Percentiles rank a stretch among this genome's conserved stretches.
Conservation (phyloP, 495 filamentous ascomycete species). For the Hyaloscypha variabilis region DNA sequence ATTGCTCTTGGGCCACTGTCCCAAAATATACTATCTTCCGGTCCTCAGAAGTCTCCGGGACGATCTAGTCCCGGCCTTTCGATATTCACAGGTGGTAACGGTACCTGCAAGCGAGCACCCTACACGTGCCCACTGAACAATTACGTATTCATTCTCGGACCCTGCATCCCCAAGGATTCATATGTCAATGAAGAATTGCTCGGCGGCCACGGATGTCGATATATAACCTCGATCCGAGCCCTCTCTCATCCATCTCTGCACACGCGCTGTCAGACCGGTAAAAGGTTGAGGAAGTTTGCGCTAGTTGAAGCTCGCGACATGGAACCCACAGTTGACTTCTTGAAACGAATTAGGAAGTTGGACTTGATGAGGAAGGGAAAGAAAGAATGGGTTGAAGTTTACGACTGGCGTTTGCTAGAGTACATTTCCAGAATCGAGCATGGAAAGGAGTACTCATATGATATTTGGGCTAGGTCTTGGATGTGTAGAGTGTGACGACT, state of each 20-base stretch:
- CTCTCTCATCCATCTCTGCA: conserved; percentile 11
- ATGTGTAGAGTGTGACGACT: conserved; percentile 20
- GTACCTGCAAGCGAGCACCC: conserved; percentile 25
- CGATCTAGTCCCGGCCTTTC: neutral
- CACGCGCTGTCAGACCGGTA: conserved; percentile 15
- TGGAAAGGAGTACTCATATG: conserved; percentile 17
- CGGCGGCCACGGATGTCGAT: conserved; percentile 39
- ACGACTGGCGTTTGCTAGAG: conserved; percentile 54
- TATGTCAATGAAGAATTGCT: conserved; percentile 49
- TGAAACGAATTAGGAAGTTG: conserved; percentile 37
- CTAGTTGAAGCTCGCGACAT: conserved; percentile 46
- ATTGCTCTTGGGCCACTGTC: neutral
- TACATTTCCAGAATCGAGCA: conserved; percentile 42
- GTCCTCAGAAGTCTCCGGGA: neutral
- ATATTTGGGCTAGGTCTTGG: conserved; percentile 27
- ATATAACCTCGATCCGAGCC: conserved; percentile 26
- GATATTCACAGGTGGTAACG: conserved; percentile 11
- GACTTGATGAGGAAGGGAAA: conserved; percentile 38
- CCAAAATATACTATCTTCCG: neutral
- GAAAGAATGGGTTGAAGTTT: conserved; percentile 44
- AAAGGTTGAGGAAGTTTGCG: conserved; percentile 39
- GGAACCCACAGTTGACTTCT: conserved; percentile 42
- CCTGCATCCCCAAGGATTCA: conserved; percentile 43
- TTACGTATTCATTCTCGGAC: conserved; percentile 47
- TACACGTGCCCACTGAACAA: conserved; percentile 37